Conservation (phyloP, 179 eudicot species). For the Vitellaria paradoxa region DNA sequence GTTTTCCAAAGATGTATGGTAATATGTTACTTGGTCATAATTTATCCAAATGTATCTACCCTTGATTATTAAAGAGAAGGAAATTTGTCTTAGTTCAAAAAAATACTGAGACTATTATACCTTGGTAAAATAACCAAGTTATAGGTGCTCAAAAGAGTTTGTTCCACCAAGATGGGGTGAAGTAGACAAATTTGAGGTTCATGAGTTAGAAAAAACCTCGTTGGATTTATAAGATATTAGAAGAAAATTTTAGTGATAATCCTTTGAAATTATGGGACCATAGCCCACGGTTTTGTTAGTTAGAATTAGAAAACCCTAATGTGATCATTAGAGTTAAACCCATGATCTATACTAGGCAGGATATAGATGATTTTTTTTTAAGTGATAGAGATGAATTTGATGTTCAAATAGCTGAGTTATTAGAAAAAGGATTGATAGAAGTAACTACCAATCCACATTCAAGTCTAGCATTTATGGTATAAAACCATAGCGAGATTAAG, state of each 20-base stretch:
- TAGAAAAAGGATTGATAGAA: not conserved
- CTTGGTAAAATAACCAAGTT: not conserved
- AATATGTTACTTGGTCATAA: not conserved
- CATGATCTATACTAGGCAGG: not conserved
- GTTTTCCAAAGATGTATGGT: not conserved
- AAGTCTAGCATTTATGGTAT: not conserved
- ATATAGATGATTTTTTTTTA: too few species aligned
- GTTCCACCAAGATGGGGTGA: not conserved
- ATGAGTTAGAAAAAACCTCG: not conserved
- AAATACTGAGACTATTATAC: too few species aligned
- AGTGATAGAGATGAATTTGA: not conserved
- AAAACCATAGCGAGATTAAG: not conserved
- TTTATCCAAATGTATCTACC: not conserved
- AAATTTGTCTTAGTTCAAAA: too few species aligned
- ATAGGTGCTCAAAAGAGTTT: not conserved
- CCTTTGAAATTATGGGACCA: not conserved
- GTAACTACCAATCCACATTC: not conserved
- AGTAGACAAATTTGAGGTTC: not conserved
- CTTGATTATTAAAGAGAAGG: not conserved
- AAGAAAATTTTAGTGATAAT: not conserved
- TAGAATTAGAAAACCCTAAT: not conserved
- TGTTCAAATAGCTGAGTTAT: not conserved
- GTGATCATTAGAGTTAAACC: not conserved
- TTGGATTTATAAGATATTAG: not conserved
- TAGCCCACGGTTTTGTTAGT: not conserved